Conservation (phyloP, 345 rosid species). For the Citrus maxima region DNA sequence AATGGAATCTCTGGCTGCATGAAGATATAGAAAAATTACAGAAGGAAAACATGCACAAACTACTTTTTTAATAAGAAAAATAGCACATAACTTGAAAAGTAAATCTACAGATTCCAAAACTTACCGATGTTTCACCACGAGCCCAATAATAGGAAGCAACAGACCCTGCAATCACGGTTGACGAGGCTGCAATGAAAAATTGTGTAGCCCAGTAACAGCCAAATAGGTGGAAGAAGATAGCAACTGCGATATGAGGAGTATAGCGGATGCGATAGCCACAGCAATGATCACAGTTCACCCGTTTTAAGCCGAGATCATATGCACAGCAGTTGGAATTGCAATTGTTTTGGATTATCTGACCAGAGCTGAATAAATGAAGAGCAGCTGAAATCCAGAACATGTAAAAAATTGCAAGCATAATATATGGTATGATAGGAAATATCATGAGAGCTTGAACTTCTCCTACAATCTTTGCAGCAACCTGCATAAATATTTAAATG, state of each 20-base stretch:
- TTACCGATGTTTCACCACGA: constrained; percentile 80
- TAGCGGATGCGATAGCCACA: constrained; percentile 87
- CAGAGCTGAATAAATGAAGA: constrained; percentile 90
- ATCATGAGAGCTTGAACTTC: constrained; percentile 95
- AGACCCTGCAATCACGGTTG: constrained; percentile 89
- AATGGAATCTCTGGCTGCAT: constrained; percentile 91
- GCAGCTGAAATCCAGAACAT: constrained; percentile 96
- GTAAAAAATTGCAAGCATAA: constrained; percentile 76
- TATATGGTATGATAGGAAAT: constrained; percentile 78
- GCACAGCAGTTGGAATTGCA: constrained; percentile 89
- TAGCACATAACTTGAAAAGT: neutral
- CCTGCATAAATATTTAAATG: constrained; percentile 45
- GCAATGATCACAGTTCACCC: constrained; percentile 84
- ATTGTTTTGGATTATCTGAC: constrained; percentile 70
- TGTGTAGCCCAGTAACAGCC: constrained; percentile 99
- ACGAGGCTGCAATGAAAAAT: constrained; percentile 76
- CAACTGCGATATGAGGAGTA: constrained; percentile 88
- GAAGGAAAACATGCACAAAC: neutral
- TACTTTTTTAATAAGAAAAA: neutral
- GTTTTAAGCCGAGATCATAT: constrained; percentile 70
- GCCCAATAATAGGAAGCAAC: constrained; percentile 98
- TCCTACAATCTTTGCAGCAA: constrained; percentile 97
- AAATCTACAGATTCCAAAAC: constrained; percentile 15
- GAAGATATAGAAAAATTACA: constrained; percentile 11
- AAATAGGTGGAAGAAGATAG: constrained; percentile 87